Conservation (phyloP, 2,329 filamentous ascomycete species). For the Penicillium sclerotiorum region DNA sequence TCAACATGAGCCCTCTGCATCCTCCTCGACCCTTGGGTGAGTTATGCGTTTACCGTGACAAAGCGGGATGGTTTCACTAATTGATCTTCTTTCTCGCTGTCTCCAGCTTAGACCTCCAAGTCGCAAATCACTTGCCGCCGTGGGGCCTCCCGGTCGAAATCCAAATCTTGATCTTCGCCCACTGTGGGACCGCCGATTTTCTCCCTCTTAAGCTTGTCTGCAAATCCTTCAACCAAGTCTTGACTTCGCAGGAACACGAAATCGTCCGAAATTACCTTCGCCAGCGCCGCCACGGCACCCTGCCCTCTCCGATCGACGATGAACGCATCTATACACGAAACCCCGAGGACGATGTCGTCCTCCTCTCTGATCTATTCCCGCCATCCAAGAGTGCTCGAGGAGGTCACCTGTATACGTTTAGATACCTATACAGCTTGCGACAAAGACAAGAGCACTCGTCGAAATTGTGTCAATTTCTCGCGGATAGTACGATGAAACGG, state of each 20-base stretch:
- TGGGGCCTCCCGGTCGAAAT: constrained; percentile 48
- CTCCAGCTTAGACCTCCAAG: constrained; percentile 27
- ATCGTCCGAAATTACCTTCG: constrained; percentile 47
- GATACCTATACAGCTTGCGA: constrained; percentile 42
- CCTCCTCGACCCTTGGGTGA: constrained; percentile 30
- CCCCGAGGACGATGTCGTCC: constrained; percentile 47
- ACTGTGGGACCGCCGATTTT: constrained; percentile 43
- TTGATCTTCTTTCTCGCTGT: constrained; percentile 8
- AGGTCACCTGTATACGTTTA: constrained; percentile 44
- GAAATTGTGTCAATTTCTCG: constrained; percentile 43
- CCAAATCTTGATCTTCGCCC: constrained; percentile 44
- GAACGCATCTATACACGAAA: constrained; percentile 43
- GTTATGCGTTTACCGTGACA: constrained; percentile 5
- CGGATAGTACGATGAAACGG: constrained; percentile 45
- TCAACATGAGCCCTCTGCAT: constrained; percentile 25
- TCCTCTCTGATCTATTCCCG: constrained; percentile 47
- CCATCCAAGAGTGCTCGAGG: constrained; percentile 39
- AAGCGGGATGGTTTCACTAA: not conserved
- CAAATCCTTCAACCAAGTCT: constrained; percentile 39
- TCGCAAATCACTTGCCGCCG: constrained; percentile 27
- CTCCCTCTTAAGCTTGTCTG: constrained; percentile 43
- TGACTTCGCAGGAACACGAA: constrained; percentile 41
- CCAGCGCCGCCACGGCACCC: constrained; percentile 44
- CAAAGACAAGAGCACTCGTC: constrained; percentile 44
- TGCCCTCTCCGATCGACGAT: constrained; percentile 42